These are phyloP conservation scores for Urostyla sp. DNA, from an alignment of 73 alveolate genomes.

Conservation along the genomic window DNA sequence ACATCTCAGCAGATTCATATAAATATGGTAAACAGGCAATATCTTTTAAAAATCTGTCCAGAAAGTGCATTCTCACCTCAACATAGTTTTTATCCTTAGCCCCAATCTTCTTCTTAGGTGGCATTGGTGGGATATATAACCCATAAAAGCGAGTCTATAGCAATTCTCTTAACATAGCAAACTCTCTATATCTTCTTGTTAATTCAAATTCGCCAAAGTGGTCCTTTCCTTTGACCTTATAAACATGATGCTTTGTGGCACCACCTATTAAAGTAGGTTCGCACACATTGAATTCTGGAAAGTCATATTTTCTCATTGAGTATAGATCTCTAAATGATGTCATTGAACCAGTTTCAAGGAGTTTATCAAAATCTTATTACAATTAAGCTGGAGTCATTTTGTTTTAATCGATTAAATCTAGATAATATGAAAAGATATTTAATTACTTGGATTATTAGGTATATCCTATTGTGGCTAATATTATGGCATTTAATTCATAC, in stretches of 20 bases:
- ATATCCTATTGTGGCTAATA: not conserved
- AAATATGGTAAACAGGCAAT: constrained; percentile 43
- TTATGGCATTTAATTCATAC: not conserved
- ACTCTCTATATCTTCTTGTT: constrained; percentile 66
- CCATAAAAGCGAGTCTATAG: constrained; percentile 72
- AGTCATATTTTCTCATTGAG: constrained; percentile 18
- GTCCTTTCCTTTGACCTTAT: constrained; percentile 37
- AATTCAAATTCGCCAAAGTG: constrained; percentile 38
- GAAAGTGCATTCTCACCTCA: constrained; percentile 59
- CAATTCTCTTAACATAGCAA: constrained; percentile 51
- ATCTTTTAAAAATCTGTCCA: constrained; percentile 60
- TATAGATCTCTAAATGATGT: constrained; percentile 5
- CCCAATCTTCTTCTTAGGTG: constrained; percentile 64
- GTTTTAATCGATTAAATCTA: no score
- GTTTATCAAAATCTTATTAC: not conserved
- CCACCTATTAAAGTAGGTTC: constrained; percentile 41
- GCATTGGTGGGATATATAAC: constrained; percentile 77
- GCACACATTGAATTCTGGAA: constrained; percentile 31
- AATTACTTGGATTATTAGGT: not conserved
- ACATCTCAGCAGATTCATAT: constrained; percentile 50
- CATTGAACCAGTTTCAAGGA: constrained; percentile 9
- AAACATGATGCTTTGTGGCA: constrained; percentile 45
- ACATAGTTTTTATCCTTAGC: constrained; percentile 57
- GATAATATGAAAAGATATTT: no score
- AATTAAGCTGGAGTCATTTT: constrained; percentile 32